Conservation (phyloP, 2,329 filamentous ascomycete genomes). For the Colletotrichum noveboracense region DNA sequence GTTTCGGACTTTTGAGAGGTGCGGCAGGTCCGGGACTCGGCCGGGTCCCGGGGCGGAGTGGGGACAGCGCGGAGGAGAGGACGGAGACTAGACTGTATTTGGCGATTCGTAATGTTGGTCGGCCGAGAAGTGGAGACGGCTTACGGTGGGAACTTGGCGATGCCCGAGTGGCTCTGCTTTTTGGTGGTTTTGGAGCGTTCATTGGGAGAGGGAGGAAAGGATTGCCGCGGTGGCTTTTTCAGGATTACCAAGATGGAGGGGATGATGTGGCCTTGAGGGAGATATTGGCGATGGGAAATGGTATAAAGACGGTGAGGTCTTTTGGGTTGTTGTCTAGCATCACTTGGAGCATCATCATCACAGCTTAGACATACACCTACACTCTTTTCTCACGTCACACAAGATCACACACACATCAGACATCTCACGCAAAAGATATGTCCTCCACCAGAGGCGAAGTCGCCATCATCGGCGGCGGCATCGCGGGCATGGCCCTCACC, state of each 20-base stretch:
- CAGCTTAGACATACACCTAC: background rate
- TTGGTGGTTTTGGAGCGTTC: background rate
- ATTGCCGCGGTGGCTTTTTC: background rate
- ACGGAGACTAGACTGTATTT: background rate
- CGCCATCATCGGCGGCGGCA: slow-evolving; percentile 17
- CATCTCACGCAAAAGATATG: background rate
- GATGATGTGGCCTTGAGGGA: background rate
- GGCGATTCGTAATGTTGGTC: background rate
- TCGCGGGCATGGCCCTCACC: slow-evolving; percentile 42
- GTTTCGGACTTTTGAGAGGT: background rate
- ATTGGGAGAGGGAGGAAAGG: background rate
- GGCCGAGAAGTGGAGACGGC: slow-evolving; percentile 11
- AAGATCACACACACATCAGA: background rate
- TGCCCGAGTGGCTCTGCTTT: background rate
- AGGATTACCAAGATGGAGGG: background rate
- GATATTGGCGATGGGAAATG: background rate
- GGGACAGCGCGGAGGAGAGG: background rate
- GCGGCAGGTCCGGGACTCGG: background rate
- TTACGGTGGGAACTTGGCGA: background rate
- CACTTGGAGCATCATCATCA: background rate
- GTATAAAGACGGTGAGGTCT: background rate
- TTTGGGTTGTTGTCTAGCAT: background rate
- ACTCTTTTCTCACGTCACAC: background rate
- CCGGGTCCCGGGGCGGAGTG: background rate
- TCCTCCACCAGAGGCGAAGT: background rate